Evolutionary conservation across 305 asterid genomes (phyloP).

Genomic region (Rubia peregrina): DNA sequence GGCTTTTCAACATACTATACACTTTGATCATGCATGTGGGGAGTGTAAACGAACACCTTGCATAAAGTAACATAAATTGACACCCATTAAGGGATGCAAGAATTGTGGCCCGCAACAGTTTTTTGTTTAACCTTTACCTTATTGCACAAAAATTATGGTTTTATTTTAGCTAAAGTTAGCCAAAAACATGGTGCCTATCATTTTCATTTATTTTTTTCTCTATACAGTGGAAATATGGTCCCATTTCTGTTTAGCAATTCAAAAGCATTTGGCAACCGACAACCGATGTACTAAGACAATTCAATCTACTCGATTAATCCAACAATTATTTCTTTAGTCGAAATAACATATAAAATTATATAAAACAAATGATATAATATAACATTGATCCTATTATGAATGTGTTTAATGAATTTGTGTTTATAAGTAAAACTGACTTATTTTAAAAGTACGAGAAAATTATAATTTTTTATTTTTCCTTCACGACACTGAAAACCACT

Average conservation of each 20-base stretch:
- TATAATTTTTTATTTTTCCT: no score
- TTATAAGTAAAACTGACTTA: no score
- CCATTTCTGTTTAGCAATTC: background rate
- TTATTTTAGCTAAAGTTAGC: constrained; percentile 2
- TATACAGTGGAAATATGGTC: background rate
- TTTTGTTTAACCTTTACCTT: background rate
- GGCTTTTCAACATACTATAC: background rate
- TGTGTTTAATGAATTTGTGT: no score
- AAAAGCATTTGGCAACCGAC: background rate
- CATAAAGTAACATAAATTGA: constrained; percentile 3
- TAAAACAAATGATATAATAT: no score
- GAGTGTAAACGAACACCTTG: constrained; percentile 2
- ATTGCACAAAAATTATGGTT: constrained; percentile 10
- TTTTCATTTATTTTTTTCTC: background rate
- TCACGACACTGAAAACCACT: no score
- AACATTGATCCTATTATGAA: background rate
- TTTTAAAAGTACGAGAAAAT: no score
- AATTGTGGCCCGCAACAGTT: constrained; percentile 1
- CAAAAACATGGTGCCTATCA: background rate
- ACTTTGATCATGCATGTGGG: constrained; percentile 9
- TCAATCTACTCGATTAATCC: background rate
- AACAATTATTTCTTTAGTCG: no score
- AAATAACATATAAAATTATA: no score
- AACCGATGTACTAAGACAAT: background rate
- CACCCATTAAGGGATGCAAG: constrained; percentile 7